These are phyloP conservation scores for Beauveria sp. DNA, from an alignment of 2,329 filamentous ascomycete species.

Conservation along the genomic window DNA sequence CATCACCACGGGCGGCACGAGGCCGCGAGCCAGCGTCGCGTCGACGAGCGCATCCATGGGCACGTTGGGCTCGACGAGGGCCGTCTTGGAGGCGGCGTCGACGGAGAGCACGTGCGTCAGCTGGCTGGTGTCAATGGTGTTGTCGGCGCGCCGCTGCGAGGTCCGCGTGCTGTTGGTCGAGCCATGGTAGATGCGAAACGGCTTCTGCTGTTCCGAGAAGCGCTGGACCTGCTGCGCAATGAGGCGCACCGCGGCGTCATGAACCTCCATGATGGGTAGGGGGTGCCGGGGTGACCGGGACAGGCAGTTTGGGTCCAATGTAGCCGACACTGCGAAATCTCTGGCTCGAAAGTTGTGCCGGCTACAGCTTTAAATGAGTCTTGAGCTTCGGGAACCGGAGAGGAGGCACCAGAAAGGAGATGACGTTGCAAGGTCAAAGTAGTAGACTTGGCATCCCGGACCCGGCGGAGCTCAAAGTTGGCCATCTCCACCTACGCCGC, in stretches of 20 bases:
- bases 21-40: conserved; percentile 44
- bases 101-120: conserved; percentile 57
- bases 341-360: neutral
- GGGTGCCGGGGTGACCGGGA: neutral
- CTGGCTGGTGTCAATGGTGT: conserved; percentile 58
- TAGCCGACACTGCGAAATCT: too few species aligned
- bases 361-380: too few species aligned
- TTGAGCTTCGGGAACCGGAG: neutral
- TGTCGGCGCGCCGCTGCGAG: conserved; percentile 38
- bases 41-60: conserved; percentile 58
- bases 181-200: conserved; percentile 71
- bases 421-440: neutral
- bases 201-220: conserved; percentile 36
- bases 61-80: conserved; percentile 63
- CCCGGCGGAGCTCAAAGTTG: neutral
- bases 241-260: conserved; percentile 34
- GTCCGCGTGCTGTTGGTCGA: conserved; percentile 69
- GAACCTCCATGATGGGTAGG: conserved; percentile 30
- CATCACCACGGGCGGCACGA: conserved; percentile 61
- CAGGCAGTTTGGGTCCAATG: neutral
- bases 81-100: conserved; percentile 44
- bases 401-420: neutral
- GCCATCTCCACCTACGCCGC: neutral
- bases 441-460: neutral
- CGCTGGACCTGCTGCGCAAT: conserved; percentile 36